Conservation (phyloP, 2,329 filamentous ascomycete genomes). For the Cladobotryum mycophilum region DNA sequence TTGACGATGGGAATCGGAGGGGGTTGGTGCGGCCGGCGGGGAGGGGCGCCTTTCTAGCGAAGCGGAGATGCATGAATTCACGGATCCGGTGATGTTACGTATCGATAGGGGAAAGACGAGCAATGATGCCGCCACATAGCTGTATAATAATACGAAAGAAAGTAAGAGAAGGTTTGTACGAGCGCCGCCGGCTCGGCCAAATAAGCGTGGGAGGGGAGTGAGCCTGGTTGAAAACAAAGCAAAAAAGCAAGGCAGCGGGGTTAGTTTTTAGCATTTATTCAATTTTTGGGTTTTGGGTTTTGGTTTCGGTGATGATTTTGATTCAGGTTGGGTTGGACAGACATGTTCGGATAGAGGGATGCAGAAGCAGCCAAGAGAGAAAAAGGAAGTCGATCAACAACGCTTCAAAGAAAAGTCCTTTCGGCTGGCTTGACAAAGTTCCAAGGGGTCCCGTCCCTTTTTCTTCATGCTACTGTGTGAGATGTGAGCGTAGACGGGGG, state of each 20-base stretch:
- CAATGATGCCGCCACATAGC: too few relatives aligned
- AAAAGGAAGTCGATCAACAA: constrained; percentile 10
- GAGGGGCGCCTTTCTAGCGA: too few relatives aligned
- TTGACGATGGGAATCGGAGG: too few relatives aligned
- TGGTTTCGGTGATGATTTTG: neutral
- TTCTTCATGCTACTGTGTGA: neutral
- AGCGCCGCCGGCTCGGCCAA: too few relatives aligned
- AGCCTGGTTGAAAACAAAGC: neutral
- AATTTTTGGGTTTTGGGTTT: too few relatives aligned
- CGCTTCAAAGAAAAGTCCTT: too few relatives aligned
- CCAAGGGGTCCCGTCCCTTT: too few relatives aligned
- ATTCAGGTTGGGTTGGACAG: constrained; percentile 10
- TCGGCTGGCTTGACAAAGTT: too few relatives aligned
- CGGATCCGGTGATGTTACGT: neutral
- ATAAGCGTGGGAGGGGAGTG: neutral
- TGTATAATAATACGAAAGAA: neutral
- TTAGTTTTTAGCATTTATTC: neutral
- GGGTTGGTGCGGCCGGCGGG: too few relatives aligned
- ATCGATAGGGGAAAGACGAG: neutral
- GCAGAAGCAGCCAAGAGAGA: constrained; percentile 5
- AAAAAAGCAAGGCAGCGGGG: constrained; percentile 5
- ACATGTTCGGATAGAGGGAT: neutral
- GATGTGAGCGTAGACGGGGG: neutral
- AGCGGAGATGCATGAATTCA: neutral
- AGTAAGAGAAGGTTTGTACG: neutral